Base-by-base conservation (phyloP, 495 filamentous ascomycete genomes). In the Penicillium malachiteum region DNA sequence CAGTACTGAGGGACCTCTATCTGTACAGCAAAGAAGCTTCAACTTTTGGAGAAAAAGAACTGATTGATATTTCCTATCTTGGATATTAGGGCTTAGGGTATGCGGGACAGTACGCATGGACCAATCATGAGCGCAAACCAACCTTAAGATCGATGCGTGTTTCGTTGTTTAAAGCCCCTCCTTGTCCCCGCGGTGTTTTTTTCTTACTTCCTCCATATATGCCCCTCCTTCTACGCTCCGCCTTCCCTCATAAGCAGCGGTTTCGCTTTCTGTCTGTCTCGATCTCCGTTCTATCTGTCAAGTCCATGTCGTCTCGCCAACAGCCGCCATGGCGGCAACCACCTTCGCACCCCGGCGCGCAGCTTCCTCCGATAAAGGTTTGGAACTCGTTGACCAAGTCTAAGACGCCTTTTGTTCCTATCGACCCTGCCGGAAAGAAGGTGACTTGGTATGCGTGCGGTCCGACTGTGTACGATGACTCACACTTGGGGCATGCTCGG, bases 371-470 rank as follows among this genome's bases (percentile, higher is more conserved):
- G 10, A 54, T 80, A 48, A 76, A 74, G 55, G 63, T 77, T 51
- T 90, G 85, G 74, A 96, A 96, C 73, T 91, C 88, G 2, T 74
- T 96, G 50, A 87, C 86, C 42, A 81, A 86, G 51, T 70, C 74
- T 11, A 89, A 92, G 72, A 85, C 84, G 13, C 81, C 83, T 3
- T 96, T 96, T 60, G 74, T 89, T 21, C 92, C 92, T 9, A 75
- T 87, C 40, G 85, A 92, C 65, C 75, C 80, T 17, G 62, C 72
- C 10, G 80, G 76, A 0, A 87, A 83, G 51, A 87, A 87, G 59
- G 82, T 96, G 2, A 87, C 82, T 4, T 96, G 92, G 91, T 96
- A 96, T 73, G 87, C 83, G 41, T 96, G 91, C 75, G 91, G 93
- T 1, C 93, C 93, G 45, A 97, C 93, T 9, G 91, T 95, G 14